Conservation (phyloP, 345 rosid genomes). For the Gossypium rotundifolium region DNA sequence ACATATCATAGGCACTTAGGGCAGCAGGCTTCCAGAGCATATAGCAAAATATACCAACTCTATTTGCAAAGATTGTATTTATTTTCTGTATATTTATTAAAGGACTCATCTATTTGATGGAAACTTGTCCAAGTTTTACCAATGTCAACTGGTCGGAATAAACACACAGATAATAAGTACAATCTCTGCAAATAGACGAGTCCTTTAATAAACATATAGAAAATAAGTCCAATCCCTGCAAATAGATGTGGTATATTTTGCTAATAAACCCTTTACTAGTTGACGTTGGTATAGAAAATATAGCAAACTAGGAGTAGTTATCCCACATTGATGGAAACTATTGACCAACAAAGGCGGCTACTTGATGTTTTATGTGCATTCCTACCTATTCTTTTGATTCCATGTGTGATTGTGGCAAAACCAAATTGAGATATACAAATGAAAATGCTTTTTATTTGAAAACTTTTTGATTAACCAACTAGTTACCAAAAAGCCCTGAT, state of each 20-base stretch:
- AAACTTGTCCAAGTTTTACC: no score
- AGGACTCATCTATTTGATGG: no score
- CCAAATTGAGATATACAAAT: neutral
- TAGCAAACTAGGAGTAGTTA: neutral
- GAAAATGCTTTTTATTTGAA: neutral
- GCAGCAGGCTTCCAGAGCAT: neutral
- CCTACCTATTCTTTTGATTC: neutral
- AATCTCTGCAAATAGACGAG: no score
- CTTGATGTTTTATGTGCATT: neutral
- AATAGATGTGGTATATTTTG: no score
- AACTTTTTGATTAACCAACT: neutral
- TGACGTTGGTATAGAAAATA: no score
- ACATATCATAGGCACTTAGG: neutral
- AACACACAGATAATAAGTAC: no score
- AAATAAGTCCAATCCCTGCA: no score
- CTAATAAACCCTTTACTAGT: no score
- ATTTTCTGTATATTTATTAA: no score
- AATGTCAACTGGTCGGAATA: no score
- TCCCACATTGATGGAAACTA: neutral
- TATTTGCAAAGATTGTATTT: no score
- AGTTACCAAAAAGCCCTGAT: neutral
- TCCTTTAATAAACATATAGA: no score
- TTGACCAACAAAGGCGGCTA: neutral
- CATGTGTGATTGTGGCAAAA: neutral
- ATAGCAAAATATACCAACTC: neutral